Evolutionary conservation across 2,329 filamentous ascomycete species (phyloP), one percentile per base, ranked within the genome.

Genomic region (Alternaria sp.): DNA sequence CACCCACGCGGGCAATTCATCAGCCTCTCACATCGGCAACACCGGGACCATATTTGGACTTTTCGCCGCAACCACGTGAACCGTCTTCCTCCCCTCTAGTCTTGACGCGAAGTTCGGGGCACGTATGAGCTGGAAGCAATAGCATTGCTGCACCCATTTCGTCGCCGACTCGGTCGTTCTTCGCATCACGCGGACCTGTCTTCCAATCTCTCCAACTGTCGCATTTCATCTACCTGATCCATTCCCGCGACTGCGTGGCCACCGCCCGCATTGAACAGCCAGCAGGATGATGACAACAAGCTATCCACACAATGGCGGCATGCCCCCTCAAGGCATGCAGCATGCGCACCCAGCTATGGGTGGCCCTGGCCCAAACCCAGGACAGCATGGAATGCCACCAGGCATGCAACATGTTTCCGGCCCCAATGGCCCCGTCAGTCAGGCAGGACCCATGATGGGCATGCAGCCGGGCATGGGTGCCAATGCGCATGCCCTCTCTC

Each of bases 391-490:
- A 39, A 89, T 90, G 77, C 84, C 82, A 52, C 88, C 89, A 64
- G 86, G 85, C 67, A 86, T 88, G 78, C 89, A 90, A 68, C 90
- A 85, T 61, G 90, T 90, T 28, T 90, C 90, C 57, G 89, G 86
- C 34, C 89, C 90, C 21, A 88, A 87, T 66, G 86, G 85, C 61
- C 85, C 86, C 74, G 88, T 91, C 65, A 91, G 87, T 74, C 88
- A 90, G 70, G 86, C 85, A 46, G 84, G 83, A 28, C 85, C 87
- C 56, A 86, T 93, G 83, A 92, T 93, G 89, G 88, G 85, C 57
- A 91, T 93, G 87, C 89, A 90, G 63, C 89, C 88, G 29, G 86
- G 89, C 61, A 81, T 80, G 64, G 84, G 82, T 53, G 84, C 83
- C 26, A 90, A 87, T 77, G 84, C 86, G 59, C 90, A 92, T 78